These are phyloP conservation scores for Calonectria hawksworthii DNA, from an alignment of 2,329 filamentous ascomycete genomes.

Conservation along the genomic window DNA sequence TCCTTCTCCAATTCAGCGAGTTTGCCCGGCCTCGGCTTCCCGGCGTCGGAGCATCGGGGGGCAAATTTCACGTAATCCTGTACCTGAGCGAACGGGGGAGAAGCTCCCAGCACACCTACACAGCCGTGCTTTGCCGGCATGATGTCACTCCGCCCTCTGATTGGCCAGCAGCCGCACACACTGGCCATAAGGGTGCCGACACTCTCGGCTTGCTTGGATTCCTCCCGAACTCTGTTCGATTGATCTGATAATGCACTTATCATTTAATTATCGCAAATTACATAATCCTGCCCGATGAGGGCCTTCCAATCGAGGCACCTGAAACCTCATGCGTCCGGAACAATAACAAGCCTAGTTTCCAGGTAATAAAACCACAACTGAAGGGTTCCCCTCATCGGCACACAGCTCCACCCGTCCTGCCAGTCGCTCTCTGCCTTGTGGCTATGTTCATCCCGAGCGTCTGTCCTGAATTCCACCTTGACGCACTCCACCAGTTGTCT, in stretches of 20 bases:
- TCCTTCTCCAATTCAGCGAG: not conserved
- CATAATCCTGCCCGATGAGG: not conserved
- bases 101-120: not conserved
- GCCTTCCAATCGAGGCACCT: not conserved
- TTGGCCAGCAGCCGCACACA: slow-evolving; percentile 28
- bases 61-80: slow-evolving; percentile 27
- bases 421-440: not conserved
- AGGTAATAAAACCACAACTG: slow-evolving; percentile 5
- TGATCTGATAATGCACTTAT: slow-evolving; percentile 21
- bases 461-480: not conserved
- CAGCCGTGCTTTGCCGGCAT: slow-evolving; percentile 45
- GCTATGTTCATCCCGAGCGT: not conserved
- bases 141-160: slow-evolving; percentile 34
- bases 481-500: not conserved
- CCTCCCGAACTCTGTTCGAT: not conserved
- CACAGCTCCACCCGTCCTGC: not conserved
- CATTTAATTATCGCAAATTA: not conserved
- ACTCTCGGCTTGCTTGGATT: not conserved
- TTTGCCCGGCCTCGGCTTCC: slow-evolving; percentile 24
- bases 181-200: slow-evolving; percentile 29
- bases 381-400: not conserved
- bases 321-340: not conserved
- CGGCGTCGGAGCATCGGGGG: slow-evolving; percentile 44
- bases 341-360: not conserved
- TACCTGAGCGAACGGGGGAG: slow-evolving; percentile 8